These are phyloP conservation scores for Orbilia ellipsospora DNA, from an alignment of 2,329 filamentous ascomycete species.

Conservation along the genomic window DNA sequence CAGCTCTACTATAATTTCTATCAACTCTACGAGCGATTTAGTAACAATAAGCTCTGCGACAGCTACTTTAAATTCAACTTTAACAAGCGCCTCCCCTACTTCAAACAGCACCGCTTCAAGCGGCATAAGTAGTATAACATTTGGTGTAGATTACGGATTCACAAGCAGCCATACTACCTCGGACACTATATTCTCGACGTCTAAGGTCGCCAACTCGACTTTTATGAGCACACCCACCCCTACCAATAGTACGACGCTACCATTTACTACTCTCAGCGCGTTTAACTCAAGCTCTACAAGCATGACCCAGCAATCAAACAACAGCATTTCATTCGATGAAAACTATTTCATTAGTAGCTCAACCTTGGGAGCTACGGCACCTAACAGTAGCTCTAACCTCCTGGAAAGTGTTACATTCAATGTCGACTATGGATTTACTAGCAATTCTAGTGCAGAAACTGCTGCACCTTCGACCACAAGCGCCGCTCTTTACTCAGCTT, in stretches of 20 bases:
- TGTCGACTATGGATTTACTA: no score
- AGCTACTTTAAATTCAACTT: background rate
- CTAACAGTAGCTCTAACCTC: no score
- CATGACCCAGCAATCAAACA: background rate
- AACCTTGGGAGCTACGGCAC: no score
- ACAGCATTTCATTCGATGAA: no score
- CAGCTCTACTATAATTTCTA: no score
- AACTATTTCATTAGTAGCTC: background rate
- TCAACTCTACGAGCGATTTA: background rate
- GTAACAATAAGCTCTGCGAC: background rate
- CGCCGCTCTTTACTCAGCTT: no score
- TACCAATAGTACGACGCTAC: no score
- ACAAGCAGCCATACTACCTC: background rate
- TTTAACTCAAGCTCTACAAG: background rate
- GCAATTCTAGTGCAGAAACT: no score
- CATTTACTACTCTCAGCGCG: no score
- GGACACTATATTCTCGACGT: background rate
- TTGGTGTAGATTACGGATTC: background rate
- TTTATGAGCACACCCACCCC: no score
- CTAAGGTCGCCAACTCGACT: background rate
- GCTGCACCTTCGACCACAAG: no score
- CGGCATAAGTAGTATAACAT: conserved; percentile 2
- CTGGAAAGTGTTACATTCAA: no score
- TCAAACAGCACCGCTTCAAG: background rate
- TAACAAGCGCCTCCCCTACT: background rate